Base-by-base conservation (phyloP, 2,329 filamentous ascomycete species). In the Huntiella omanensis region DNA sequence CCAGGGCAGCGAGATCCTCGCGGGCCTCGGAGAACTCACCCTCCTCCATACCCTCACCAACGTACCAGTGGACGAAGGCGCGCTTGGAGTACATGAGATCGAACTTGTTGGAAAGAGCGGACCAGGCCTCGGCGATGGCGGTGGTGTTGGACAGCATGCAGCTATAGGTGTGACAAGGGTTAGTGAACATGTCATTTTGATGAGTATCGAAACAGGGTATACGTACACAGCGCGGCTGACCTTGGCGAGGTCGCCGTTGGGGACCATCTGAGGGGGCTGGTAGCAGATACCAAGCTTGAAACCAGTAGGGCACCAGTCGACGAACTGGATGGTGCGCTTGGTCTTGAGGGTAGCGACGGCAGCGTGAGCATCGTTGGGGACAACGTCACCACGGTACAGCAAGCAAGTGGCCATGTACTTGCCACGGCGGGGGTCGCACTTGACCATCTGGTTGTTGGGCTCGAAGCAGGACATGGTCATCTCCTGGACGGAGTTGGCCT, bases 231-330 rank as follows among this genome's bases (percentile, higher is more conserved):
- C 88, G 60, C 91, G 88, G 77, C 88, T 85, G 66, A 95, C 88
- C 75, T 93, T 91, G 66, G 91, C 88, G 53, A 96, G 77, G 62
- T 96, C 91, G 59, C 88, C 88, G 69, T 95, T 93, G 60, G 86
- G 91, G 49, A 96, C 88, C 68, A 83, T 82, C 71, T 92, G 77
- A 55, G 88, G 88, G 61, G 87, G 83, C 73, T 96, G 87, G 80
- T 92, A 96, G 83, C 87, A 95, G 74, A 98, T 98, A 75, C 91
- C 91, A 57, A 98, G 84, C 83, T 98, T 98, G 82, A 98, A 98
- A 56, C 91, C 91, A 66, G 91, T 98, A 52, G 91, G 91, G 78
- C 91, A 98, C 91, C 91, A 98, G 71, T 98, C 91, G 62, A 98
- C 91, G 64, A 96, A 94, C 70, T 96, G 87, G 63, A 98, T 93